Base-by-base conservation (phyloP, 2,329 filamentous ascomycete species). In the Penicillium sp. region DNA sequence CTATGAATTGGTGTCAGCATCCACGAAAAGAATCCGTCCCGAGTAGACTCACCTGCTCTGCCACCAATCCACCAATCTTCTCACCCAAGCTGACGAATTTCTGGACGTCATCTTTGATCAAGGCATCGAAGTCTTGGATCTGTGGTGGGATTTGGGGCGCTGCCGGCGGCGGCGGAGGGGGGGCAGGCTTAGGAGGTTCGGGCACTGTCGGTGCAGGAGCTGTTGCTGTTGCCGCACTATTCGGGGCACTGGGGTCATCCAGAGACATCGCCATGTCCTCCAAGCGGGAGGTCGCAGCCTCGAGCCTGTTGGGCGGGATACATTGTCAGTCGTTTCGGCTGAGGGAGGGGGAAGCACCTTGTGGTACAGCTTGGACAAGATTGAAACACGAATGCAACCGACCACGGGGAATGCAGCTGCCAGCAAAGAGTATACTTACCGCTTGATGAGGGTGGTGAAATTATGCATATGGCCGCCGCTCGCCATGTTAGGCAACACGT, bases 371-470 rank as follows among this genome's bases (percentile, higher is more conserved):
- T 32, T 36, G 14, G 28, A 29, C 13, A 6, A 23, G 1, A 41
- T 43, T 38, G 16, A 39, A 39, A 20, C 25, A 7, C n/a, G 9
- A 20, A 11, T 11, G 4, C 13, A 8, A 19, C n/a, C 15, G 11
- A 10, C 6, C 2, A 26, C n/a, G 6, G 26, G 16, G 10, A 17
- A 15, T 18, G 10, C 30, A 36, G 7, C 18, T 17, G n/a, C 38
- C 6, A 39, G 23, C 28, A 17, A 38, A 23, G 20, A 34, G 16
- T 10, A 46, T 39, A 71, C 80, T 58, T 79, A 97, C 93, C 93
- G 83, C 79, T 98, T 98, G 74, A 98, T 96, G 60, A 98, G 80
- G 39, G 93, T 98, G 23, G 89, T 94, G 49, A 98, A 74, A 65
- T 95, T 97, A 71, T 97, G 84, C 88, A 97, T 96, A 60, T 89